Evolutionary conservation across 2,329 filamentous ascomycete species (phyloP), one percentile per base, ranked within the genome.

Genomic region (Botrytis galanthina): DNA sequence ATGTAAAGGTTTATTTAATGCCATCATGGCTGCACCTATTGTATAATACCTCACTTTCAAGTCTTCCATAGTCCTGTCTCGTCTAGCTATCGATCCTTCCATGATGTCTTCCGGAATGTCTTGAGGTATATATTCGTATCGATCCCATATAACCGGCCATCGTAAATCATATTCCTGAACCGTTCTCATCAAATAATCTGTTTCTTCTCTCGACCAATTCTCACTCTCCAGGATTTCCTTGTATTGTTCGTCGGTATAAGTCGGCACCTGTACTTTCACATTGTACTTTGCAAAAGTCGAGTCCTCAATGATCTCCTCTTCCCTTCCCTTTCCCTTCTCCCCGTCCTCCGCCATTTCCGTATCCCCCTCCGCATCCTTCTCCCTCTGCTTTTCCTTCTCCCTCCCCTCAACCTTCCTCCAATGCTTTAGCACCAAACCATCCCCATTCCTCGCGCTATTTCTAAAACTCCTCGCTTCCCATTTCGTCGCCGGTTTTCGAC

Each of bases 161-260:
- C 96, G 91, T 74, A 97, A 87, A 80, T 97, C 94, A 80, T 91
- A 97, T 64, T 95, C 92, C 73, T 87, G 87, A 22, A 90, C 93
- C 51, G 95, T 81, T 4, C 89, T 85, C 81, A 98, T 88, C 75
- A 99, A 83, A 80, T 98, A 98, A 81, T 98, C 94, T 14, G 96
- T 99, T 83, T 99, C 96, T 78, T 96, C 92, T 79, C 92, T 93
- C 22, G 92, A 91, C 96, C 96, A 99, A 78, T 95, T 91, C 22
- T 89, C 85, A 80, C 87, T 92, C 78, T 90, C 87, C 69, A 99
- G 83, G 75, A 92, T 89, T 73, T 89, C 86, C 74, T 91, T 88
- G 83, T 99, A 99, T 81, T 97, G 92, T 75, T 95, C 93, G 76
- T 97, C 92, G 75, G 89, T 94, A 82, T 98, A 98, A 74, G 90